Conservation (phyloP, 176 grass and related monocot genomes). For the Thinopyrum elongatum region DNA sequence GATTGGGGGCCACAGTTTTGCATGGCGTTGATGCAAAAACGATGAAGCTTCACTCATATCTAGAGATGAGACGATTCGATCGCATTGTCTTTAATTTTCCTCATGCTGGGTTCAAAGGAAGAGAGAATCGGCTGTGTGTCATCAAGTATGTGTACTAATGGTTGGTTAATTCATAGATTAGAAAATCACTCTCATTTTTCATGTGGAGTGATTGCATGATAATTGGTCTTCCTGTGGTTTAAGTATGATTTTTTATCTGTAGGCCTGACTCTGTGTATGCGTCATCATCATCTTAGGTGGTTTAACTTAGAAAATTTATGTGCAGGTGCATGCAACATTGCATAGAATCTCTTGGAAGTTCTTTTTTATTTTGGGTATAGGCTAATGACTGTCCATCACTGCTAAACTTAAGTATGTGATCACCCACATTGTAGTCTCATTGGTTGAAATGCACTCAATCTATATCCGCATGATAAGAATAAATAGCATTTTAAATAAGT, state of each 20-base stretch:
- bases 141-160: conserved; percentile 46
- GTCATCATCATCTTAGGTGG: neutral
- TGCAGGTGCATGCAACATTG: neutral
- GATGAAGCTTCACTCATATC: conserved; percentile 44
- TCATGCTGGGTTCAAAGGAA: conserved; percentile 61
- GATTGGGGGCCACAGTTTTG: conserved; percentile 32
- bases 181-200: neutral
- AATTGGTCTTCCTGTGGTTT: neutral
- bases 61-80: conserved; percentile 43
- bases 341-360: neutral
- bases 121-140: conserved; percentile 2
- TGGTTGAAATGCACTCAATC: neutral
- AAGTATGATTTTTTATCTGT: neutral
- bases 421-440: neutral
- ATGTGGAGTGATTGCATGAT: neutral
- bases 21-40: conserved; percentile 38
- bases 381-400: neutral
- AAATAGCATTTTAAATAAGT: neutral
- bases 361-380: neutral
- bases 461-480: neutral
- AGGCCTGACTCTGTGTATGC: neutral
- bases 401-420: neutral
- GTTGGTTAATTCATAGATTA: neutral
- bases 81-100: too few relatives aligned
- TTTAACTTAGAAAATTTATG: neutral